Evolutionary conservation across 805 yeast species (phyloP), one percentile per base, ranked within the genome.

Genomic region (Cyberlindnera euphorbiae): DNA sequence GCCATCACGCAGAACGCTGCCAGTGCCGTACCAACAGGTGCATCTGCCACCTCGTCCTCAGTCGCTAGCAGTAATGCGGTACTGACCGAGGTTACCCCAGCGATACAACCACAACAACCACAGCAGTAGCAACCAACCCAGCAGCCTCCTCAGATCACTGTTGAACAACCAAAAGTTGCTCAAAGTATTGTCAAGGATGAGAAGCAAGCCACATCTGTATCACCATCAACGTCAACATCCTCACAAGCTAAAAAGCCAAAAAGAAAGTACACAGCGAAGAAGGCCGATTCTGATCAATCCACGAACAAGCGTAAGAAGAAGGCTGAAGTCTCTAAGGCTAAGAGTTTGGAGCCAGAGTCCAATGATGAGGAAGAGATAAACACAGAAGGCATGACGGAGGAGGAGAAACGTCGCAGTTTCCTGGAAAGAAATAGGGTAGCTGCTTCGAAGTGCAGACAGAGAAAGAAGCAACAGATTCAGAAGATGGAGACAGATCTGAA

Each of bases 391-490:
- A 18, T 73, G 73, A 38, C 84, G 62, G 59, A 84, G 66, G 95
- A 85, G 61, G 73, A 81, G 62, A 87, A 84, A 53, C 73, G 89
- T 45, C 77, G 71, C 56, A 80, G 68, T 54, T 90, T 77, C 52
- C 61, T 93, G 46, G 98, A 93, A 56, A 71, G 97, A 45, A 93
- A 93, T 59, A 71, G 98, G 39, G 77, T 93, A 8, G 98, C 98
- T 0, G 98, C 98, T 0, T 78, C 93, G 17, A 89, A 88, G 56
- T 93, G 97, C 66, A 75, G 98, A 41, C 95, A 85, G 60, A 75
- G 97, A 39, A 93, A 93, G 68, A 93, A 93, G 65, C 87, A 85
- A 56, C 81, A 82, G 68, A 74, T 88, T 23, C 79, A 75, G 39
- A 82, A 81, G 48, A 81, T 93, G 75, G 94, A 88, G 56, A 76